Percentiles rank a stretch among this genome's conserved stretches.
Evolutionary conservation across 208 protist species (phyloP).

Genomic region (Dictyostelium gargantuum): DNA sequence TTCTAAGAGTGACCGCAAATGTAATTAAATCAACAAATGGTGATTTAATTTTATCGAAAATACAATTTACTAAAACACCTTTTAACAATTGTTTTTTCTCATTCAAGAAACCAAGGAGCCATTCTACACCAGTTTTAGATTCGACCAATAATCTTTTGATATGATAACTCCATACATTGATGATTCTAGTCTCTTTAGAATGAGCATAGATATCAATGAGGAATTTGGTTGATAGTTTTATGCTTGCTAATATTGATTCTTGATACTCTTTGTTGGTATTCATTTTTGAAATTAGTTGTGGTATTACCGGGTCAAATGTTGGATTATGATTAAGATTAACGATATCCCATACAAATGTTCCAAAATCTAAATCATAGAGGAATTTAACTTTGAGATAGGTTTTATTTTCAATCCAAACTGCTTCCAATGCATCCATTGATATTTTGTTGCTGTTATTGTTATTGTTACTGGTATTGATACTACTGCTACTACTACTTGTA

Average conservation of each 20-base stretch:
- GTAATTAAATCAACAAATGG: conserved; percentile 48
- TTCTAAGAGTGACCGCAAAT: not conserved
- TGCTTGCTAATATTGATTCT: not conserved
- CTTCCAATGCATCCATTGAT: conserved; percentile 52
- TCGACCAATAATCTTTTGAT: conserved; percentile 32
- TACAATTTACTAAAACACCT: not conserved
- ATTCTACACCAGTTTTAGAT: not conserved
- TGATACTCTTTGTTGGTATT: not conserved
- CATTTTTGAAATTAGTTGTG: not conserved
- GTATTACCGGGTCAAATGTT: conserved; percentile 1
- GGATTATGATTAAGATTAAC: conserved; percentile 39
- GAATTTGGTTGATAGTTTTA: conserved; percentile 34
- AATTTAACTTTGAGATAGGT: conserved; percentile 78
- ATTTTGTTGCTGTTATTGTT: not conserved
- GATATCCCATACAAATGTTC: conserved; percentile 73
- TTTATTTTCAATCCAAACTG: conserved; percentile 82
- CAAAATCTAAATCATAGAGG: conserved; percentile 79
- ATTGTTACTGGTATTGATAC: not conserved
- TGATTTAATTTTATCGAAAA: conserved; percentile 37
- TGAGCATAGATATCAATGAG: conserved; percentile 48
- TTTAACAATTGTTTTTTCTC: not conserved
- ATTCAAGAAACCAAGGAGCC: not conserved
- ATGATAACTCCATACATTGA: conserved; percentile 51
- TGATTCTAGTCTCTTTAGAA: conserved; percentile 12
- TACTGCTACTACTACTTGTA: too few species aligned